Evolutionary conservation across 1,284 basidiomycete genomes (phyloP).

Genomic region (Microbotryum saponariae): DNA sequence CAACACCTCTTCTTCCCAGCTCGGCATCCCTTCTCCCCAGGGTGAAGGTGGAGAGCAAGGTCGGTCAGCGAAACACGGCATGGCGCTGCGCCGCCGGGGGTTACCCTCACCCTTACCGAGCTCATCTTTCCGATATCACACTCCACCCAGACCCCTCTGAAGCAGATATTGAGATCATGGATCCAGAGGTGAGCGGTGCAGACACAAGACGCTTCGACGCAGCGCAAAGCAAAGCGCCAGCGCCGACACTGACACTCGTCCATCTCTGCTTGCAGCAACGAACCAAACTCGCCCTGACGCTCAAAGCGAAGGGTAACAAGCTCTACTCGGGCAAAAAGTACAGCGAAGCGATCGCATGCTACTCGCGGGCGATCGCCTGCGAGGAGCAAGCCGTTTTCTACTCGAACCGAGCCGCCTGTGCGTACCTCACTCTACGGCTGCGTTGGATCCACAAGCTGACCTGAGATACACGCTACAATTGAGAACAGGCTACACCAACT

Average conservation of each 20-base stretch:
- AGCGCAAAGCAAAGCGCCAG: no score
- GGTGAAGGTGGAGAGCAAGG: not conserved
- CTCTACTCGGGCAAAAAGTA: slow-evolving; percentile 77
- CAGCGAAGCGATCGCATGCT: slow-evolving; percentile 67
- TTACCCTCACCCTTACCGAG: not conserved
- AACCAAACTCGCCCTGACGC: slow-evolving; percentile 60
- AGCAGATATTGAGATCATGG: slow-evolving; percentile 22
- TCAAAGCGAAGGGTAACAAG: slow-evolving; percentile 85
- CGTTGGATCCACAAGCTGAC: not conserved
- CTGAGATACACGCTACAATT: no score
- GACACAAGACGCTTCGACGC: not conserved
- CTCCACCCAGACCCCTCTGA: slow-evolving; percentile 7
- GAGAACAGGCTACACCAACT: slow-evolving; percentile 74
- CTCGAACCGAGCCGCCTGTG: slow-evolving; percentile 95
- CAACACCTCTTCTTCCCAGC: no score
- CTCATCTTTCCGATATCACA: not conserved
- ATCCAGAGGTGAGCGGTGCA: slow-evolving; percentile 3
- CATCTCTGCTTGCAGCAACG: slow-evolving; percentile 59
- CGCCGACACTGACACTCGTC: not conserved
- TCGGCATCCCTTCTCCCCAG: not conserved
- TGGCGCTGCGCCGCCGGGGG: not conserved
- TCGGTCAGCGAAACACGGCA: not conserved
- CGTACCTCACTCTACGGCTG: slow-evolving; percentile 37
- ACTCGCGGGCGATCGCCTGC: slow-evolving; percentile 84
- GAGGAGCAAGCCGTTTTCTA: slow-evolving; percentile 89